Conservation (phyloP, 495 filamentous ascomycete genomes). For the Rhizodiscina lignyota region DNA sequence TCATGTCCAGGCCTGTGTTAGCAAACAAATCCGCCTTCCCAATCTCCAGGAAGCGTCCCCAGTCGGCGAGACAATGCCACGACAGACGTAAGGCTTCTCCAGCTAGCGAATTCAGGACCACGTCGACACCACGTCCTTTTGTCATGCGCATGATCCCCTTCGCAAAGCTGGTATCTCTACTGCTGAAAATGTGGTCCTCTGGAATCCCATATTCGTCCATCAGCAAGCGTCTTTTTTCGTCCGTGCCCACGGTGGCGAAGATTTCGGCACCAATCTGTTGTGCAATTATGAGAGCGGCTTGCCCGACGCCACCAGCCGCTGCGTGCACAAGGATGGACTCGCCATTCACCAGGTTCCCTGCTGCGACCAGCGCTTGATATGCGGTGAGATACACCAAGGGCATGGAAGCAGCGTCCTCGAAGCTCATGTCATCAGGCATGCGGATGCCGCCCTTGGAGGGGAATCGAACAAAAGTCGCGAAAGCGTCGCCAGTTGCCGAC, state of each 20-base stretch:
- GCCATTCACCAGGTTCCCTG: constrained; percentile 14
- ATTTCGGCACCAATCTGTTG: constrained; percentile 19
- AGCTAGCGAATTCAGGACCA: constrained; percentile 41
- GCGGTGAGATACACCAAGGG: constrained; percentile 19
- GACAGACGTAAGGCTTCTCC: constrained; percentile 24
- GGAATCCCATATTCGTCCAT: constrained; percentile 7
- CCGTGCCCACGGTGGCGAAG: constrained; percentile 16
- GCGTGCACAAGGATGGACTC: constrained; percentile 29
- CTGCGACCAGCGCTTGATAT: constrained; percentile 12
- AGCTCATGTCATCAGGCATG: constrained; percentile 15
- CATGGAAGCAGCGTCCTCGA: constrained; percentile 17
- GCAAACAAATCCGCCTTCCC: constrained; percentile 42
- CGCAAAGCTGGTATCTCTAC: constrained; percentile 19
- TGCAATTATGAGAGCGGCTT: constrained; percentile 24
- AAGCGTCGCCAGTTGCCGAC: background rate
- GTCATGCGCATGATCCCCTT: constrained; percentile 32
- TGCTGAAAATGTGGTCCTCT: constrained; percentile 8
- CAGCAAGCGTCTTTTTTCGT: constrained; percentile 7
- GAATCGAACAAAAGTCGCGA: constrained; percentile 2
- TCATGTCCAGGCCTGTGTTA: too few relatives aligned
- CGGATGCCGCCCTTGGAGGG: constrained; percentile 1
- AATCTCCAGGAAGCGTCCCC: constrained; percentile 42
- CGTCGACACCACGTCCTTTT: constrained; percentile 38
- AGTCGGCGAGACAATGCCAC: constrained; percentile 33
- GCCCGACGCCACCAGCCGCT: constrained; percentile 27